Conservation (phyloP, 192 early-diverging fungal genomes). For the Coemansia asiatica region DNA sequence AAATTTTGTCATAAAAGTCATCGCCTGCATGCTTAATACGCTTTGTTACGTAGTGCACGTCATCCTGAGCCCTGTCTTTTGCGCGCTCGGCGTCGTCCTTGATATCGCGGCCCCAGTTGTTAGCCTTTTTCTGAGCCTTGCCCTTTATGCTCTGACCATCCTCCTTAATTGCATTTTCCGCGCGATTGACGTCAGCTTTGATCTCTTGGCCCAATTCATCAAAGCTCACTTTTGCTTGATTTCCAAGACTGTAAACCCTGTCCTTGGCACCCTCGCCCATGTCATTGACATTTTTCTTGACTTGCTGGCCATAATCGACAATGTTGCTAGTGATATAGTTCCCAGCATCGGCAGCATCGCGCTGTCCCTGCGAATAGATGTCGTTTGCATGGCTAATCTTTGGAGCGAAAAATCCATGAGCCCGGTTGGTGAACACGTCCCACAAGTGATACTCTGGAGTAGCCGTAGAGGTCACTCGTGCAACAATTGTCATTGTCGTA, state of each 20-base stretch:
- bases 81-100: background rate
- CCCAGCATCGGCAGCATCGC: slow-evolving; percentile 13
- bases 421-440: slow-evolving; percentile 35
- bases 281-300: slow-evolving; percentile 12
- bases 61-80: background rate
- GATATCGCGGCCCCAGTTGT: background rate
- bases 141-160: slow-evolving; percentile 11
- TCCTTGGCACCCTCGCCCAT: slow-evolving; percentile 14
- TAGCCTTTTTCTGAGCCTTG: slow-evolving; percentile 1
- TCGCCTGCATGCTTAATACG: slow-evolving; percentile 19
- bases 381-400: slow-evolving; percentile 16
- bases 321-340: slow-evolving; percentile 22
- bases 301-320: slow-evolving; percentile 15
- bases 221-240: slow-evolving; percentile 9
- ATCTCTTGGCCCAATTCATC: slow-evolving; percentile 12
- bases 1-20: slow-evolving; percentile 13
- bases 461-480: slow-evolving; percentile 1
- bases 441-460: slow-evolving; percentile 42
- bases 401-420: slow-evolving; percentile 19
- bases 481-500: slow-evolving; percentile 17
- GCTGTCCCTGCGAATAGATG: slow-evolving; percentile 11
- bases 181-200: slow-evolving; percentile 1
- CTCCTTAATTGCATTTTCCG: slow-evolving; percentile 5
- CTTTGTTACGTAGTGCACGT: slow-evolving; percentile 4
- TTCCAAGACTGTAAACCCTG: slow-evolving; percentile 6